Evolutionary conservation across 2,329 filamentous ascomycete genomes (phyloP), one percentile per base, ranked within the genome.

Genomic region (Didymella segeticola): DNA sequence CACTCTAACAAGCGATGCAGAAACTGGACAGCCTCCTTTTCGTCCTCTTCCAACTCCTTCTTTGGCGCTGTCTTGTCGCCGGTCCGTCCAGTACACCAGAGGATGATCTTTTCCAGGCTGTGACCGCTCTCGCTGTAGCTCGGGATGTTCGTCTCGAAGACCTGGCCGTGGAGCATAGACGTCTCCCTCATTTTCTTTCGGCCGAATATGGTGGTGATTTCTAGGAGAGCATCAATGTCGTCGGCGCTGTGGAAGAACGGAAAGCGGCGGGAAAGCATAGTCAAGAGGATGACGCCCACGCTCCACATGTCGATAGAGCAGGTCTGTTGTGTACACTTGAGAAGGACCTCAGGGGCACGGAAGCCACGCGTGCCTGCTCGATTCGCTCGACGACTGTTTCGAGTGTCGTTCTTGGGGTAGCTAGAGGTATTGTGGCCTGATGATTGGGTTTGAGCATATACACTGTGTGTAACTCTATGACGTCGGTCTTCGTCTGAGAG

Each of bases 171-270:
- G 43, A 96, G 80, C 15, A 91, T 80, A 0, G 91, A 91, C 3
- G 89, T 90, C 27, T 85, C 80, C 69, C 89, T 90, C 93, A 99
- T 98, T 53, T 88, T 86, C 70, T 85, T 87, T 34, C 83, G 83
- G 43, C 95, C 95, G 72, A 98, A 97, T 56, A 99, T 96, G 53
- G 91, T 96, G 29, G 93, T 90, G 62, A 99, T 96, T 75, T 99
- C 95, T 63, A 99, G 93, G 83, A 97, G 89, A 45, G 95, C 95
- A 70, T 99, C 95, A 41, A 99, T 89, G 67, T 99, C 95, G 73
- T 99, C 95, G n/a, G 92, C 89, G 38, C 91, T 96, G 77, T 99
- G 97, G 82, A 99, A 99, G 77, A 99, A 99, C 1, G 95, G 95
- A 67, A 99, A 99, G 4, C 95, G 87, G 51, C 89, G 89, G 33